Evolutionary conservation across 202 grass and related monocot species (phyloP).

Genomic region (Eragrostis tef): DNA sequence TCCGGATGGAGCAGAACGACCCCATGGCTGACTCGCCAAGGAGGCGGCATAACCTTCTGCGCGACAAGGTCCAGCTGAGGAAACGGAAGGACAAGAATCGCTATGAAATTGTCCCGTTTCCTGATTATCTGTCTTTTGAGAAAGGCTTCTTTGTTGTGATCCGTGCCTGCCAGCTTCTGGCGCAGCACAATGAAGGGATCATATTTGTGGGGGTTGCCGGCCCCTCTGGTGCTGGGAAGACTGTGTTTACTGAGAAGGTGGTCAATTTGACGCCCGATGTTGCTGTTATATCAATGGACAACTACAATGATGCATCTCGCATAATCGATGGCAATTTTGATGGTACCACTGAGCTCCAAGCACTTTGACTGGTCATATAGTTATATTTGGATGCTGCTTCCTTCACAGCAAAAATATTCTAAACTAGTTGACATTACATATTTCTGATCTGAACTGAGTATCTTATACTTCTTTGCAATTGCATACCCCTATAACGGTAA

Average conservation of each 20-base stretch:
- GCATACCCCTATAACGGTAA: slow-evolving; percentile 19
- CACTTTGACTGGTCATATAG: slow-evolving; percentile 14
- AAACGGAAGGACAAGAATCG: slow-evolving; percentile 77
- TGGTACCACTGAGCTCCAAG: slow-evolving; percentile 56
- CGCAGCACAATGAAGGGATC: slow-evolving; percentile 81
- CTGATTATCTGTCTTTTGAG: slow-evolving; percentile 83
- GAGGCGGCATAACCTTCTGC: slow-evolving; percentile 68
- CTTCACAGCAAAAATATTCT: neutral
- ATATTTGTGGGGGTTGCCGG: slow-evolving; percentile 86
- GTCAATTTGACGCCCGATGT: slow-evolving; percentile 93
- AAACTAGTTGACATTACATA: slow-evolving; percentile 3
- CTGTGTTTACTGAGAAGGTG: slow-evolving; percentile 94
- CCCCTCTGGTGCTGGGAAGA: slow-evolving; percentile 93
- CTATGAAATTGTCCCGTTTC: slow-evolving; percentile 82
- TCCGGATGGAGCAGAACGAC: slow-evolving; percentile 63
- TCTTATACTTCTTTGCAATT: slow-evolving; percentile 31
- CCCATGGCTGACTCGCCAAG: slow-evolving; percentile 65
- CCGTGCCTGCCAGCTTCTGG: slow-evolving; percentile 83
- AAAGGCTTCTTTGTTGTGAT: slow-evolving; percentile 96
- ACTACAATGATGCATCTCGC: slow-evolving; percentile 88
- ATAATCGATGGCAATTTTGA: slow-evolving; percentile 95
- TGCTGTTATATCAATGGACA: slow-evolving; percentile 96
- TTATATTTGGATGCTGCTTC: slow-evolving; percentile 13
- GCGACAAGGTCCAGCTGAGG: slow-evolving; percentile 82
- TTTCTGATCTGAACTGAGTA: neutral